Percentiles rank a stretch among this genome's conserved stretches.
phyloP scores from a whole-genome alignment of 1,284 basidiomycete species.

The Xerocomus nothofagi region DNA sequence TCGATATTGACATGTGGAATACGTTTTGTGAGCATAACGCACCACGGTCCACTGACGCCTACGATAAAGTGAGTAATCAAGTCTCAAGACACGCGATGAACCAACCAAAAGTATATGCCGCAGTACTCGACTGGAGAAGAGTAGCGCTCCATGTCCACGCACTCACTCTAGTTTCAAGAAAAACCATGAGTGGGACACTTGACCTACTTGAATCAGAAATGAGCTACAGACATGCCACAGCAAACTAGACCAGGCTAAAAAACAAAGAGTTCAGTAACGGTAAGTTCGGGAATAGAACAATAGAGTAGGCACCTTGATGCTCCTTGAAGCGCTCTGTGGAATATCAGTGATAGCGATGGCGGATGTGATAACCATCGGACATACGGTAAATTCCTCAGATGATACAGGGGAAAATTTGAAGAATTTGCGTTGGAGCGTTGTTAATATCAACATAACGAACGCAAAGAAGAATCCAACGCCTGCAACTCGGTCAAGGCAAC shows the following conservation, averaged over 20 bases:
- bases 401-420: conserved; percentile 47
- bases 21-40: background rate
- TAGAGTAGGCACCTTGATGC: conserved; percentile 40
- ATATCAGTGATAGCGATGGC: background rate
- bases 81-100: conserved; percentile 5
- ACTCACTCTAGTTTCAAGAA: conserved; percentile 47
- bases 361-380: background rate
- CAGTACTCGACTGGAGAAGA: conserved; percentile 56
- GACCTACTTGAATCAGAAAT: background rate
- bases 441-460: conserved; percentile 46
- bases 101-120: conserved; percentile 52
- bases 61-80: background rate
- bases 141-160: conserved; percentile 63
- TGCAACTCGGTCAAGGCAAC: conserved; percentile 14
- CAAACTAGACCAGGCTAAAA: conserved; percentile 62
- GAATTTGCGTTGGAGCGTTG: conserved; percentile 47
- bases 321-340: conserved; percentile 44
- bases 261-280: conserved; percentile 22
- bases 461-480: conserved; percentile 55
- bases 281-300: background rate
- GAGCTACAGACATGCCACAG: conserved; percentile 50
- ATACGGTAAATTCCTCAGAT: conserved; percentile 57
- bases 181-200: conserved; percentile 1
- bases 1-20: background rate
- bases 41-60: conserved; percentile 53